A percentile compares a stretch with the other conserved stretches of the same genome.
Evolutionary conservation across 1,284 basidiomycete species (phyloP).

Genomic region (Ceratobasidium sp.): DNA sequence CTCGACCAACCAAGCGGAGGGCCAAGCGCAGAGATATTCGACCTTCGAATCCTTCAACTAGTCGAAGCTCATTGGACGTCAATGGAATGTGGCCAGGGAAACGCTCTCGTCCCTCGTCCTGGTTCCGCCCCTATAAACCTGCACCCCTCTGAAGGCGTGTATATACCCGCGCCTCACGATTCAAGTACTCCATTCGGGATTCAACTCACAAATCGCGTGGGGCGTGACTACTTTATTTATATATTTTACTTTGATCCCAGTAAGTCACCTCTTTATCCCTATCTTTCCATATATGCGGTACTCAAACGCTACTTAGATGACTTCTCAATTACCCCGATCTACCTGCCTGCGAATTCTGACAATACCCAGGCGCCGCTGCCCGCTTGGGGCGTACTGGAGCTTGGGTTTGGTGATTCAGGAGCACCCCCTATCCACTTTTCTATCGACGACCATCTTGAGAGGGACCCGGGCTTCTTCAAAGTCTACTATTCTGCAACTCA

Average conservation of each 20-base stretch:
- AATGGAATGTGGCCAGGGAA: background rate
- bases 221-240: slow-evolving; percentile 17
- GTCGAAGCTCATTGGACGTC: background rate
- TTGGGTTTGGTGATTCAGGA: slow-evolving; percentile 29
- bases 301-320: slow-evolving; percentile 7
- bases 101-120: slow-evolving; percentile 17
- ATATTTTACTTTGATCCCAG: slow-evolving; percentile 43
- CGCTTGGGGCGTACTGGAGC: background rate
- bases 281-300: background rate
- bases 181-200: slow-evolving; percentile 27
- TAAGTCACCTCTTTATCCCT: background rate
- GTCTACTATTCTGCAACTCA: slow-evolving; percentile 31
- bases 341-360: slow-evolving; percentile 26
- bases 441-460: background rate
- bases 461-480: slow-evolving; percentile 34
- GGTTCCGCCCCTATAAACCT: background rate
- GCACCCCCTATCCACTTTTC: slow-evolving; percentile 13
- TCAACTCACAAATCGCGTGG: background rate
- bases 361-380: background rate
- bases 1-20: slow-evolving; percentile 4
- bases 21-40: slow-evolving; percentile 1
- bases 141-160: background rate
- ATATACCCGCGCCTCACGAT: background rate
- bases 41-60: background rate
- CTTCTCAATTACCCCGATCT: slow-evolving; percentile 31